Percentiles rank a stretch among this genome's conserved stretches.
Evolutionary conservation across 2,329 filamentous ascomycete species (phyloP).

Genomic region (Cordyceps cicadae): DNA sequence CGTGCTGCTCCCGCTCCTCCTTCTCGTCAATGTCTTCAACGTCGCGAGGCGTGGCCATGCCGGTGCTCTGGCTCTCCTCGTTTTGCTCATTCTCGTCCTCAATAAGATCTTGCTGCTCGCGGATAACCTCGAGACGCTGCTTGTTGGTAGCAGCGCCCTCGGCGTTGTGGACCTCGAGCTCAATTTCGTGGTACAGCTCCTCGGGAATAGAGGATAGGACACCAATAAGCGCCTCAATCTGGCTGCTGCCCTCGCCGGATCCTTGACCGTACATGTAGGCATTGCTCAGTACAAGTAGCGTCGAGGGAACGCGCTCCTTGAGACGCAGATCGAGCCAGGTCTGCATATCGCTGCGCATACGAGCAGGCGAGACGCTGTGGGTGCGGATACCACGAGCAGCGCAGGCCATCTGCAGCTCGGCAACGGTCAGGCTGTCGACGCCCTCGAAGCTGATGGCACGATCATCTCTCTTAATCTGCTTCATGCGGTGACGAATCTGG

Average conservation of each 20-base stretch:
- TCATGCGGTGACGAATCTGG: conserved; percentile 93
- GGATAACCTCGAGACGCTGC: conserved; percentile 94
- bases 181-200: conserved; percentile 98
- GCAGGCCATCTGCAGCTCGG: conserved; percentile 86
- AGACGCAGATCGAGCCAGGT: conserved; percentile 92
- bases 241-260: conserved; percentile 77
- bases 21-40: conserved; percentile 92
- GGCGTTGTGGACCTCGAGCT: conserved; percentile 92
- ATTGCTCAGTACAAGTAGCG: conserved; percentile 89
- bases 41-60: conserved; percentile 70
- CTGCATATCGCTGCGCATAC: conserved; percentile 80
- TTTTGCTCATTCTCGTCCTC: conserved; percentile 94
- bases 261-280: conserved; percentile 94
- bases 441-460: conserved; percentile 89
- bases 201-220: conserved; percentile 93
- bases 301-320: conserved; percentile 91
- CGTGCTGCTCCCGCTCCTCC: conserved; percentile 57
- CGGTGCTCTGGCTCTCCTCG: conserved; percentile 66
- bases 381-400: conserved; percentile 88
- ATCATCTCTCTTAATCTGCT: conserved; percentile 98
- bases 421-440: conserved; percentile 84
- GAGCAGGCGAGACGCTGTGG: conserved; percentile 80
- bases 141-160: conserved; percentile 98
- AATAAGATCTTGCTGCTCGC: conserved; percentile 97
- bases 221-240: conserved; percentile 87